A percentile compares a stretch with the other conserved stretches of the same genome.
These are phyloP conservation scores for Stemphylium beticola DNA, from an alignment of 2,329 filamentous ascomycete genomes.

Conservation along the genomic window DNA sequence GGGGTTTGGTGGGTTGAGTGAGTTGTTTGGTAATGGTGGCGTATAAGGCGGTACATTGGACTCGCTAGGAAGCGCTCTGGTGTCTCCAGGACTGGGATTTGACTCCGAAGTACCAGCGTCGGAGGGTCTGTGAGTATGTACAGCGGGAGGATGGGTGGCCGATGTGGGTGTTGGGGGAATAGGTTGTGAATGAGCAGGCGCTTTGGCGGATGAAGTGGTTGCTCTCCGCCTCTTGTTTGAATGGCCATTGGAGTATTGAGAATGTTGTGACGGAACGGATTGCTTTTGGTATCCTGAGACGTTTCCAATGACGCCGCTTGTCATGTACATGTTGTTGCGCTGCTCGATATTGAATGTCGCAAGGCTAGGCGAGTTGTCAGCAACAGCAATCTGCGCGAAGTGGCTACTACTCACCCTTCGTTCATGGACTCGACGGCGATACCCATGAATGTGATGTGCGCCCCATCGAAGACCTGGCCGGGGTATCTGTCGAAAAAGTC, in stretches of 20 bases:
- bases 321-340: conserved; percentile 48
- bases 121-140: conserved; percentile 26
- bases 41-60: conserved; percentile 36
- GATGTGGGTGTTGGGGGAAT: conserved; percentile 40
- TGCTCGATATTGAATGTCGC: conserved; percentile 47
- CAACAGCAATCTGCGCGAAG: not conserved
- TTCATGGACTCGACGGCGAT: conserved; percentile 66
- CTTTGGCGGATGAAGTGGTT: conserved; percentile 35
- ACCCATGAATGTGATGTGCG: conserved; percentile 75
- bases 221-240: conserved; percentile 46
- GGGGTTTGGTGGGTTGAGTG: conserved; percentile 22
- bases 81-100: conserved; percentile 31
- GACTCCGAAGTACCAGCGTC: conserved; percentile 32
- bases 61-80: conserved; percentile 26
- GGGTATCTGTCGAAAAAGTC: conserved; percentile 88
- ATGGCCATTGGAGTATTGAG: conserved; percentile 39
- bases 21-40: conserved; percentile 31
- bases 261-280: conserved; percentile 27
- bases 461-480: conserved; percentile 73
- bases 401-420: conserved; percentile 55
- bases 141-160: conserved; percentile 32
- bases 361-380: conserved; percentile 31
- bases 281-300: conserved; percentile 37
- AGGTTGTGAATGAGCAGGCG: conserved; percentile 28
- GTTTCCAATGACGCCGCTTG: conserved; percentile 35